phyloP scores from a whole-genome alignment of 306 rosid genomes.

The Begonia loranthoides region DNA sequence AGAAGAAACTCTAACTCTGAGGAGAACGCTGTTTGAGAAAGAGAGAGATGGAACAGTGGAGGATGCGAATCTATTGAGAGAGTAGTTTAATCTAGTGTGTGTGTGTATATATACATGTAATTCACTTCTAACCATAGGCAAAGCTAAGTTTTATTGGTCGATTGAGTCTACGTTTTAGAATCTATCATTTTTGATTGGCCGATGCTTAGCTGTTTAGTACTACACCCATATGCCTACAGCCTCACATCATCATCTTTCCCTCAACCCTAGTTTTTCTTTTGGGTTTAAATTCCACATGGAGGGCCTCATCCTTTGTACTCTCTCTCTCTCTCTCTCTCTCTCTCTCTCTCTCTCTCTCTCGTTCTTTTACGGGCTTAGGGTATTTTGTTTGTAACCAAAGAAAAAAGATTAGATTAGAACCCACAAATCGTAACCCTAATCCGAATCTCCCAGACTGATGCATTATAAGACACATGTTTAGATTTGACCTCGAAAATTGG shows the following conservation, averaged over 20 bases:
- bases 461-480: too few relatives aligned
- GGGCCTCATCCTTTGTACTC: not conserved
- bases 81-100: constrained; percentile 6
- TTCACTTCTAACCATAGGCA: not conserved
- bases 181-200: constrained; percentile 30
- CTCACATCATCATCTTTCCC: constrained; percentile 24
- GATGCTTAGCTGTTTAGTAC: constrained; percentile 43
- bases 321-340: too few relatives aligned
- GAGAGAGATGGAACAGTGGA: constrained; percentile 14
- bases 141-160: constrained; percentile 14
- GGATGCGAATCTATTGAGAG: constrained; percentile 21
- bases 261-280: constrained; percentile 36
- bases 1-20: not conserved
- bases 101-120: constrained; percentile 10
- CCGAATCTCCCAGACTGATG: too few relatives aligned
- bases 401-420: too few relatives aligned
- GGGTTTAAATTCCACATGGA: not conserved
- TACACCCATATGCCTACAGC: constrained; percentile 8
- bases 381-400: too few relatives aligned
- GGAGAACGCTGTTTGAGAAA: constrained; percentile 5
- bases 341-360: too few relatives aligned
- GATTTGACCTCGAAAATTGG: too few relatives aligned
- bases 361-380: too few relatives aligned
- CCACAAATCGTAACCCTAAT: too few relatives aligned
- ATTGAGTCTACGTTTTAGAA: constrained; percentile 6